Base-by-base conservation (phyloP, 306 rosid species). In the Boehmeria nivea region DNA sequence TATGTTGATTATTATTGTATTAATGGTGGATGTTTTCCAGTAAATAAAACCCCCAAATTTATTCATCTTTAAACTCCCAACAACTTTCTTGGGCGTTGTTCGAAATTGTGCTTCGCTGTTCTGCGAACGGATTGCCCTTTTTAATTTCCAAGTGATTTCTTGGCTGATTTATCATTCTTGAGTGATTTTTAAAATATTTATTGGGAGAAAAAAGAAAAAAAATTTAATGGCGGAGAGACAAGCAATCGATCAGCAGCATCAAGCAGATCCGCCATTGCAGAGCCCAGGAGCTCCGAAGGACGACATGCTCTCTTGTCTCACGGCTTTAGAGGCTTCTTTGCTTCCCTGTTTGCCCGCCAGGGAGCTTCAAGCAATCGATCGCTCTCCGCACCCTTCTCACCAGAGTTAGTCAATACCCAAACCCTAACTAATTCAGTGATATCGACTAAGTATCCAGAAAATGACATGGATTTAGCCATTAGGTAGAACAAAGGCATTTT, bases 341-440 rank as follows among this genome's bases (percentile, higher is more conserved):
- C 98, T 91, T 64, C 98, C 98, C 26, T 91, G 96, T 68, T 76
- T 91, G 81, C 98, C 98, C 18, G 96, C 96, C 13, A 75, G 85
- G 71, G 98, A 91, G 74, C 95, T 91, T 71, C 95, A 91, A 62
- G 98, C 96, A n/a, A 84, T 84, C 21, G 96, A 91, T 74, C 96
- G 96, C 25, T 91, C 95, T 21, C 95, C 96, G 0, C 85, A 82
- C 28, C 96, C 96, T 58, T 91, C 98, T 17, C 95, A 91, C 69
- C 98, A 87, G 65, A 84, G 98, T 91, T n/a, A 75, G 89, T 78
- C 45, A 10, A 8, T 0, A 40, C 36, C 36, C 3, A 11, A 40
- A 22, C 58, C 39, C 20, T 49, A 19, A 66, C 19, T 16, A 36
- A 31, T 10, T 40, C 15, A 17, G 12, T 21, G n/a, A 56, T 55